Evolutionary conservation across 2,329 filamentous ascomycete species (phyloP), one percentile per base, ranked within the genome.

Genomic region (Hypomyces perniciosus): DNA sequence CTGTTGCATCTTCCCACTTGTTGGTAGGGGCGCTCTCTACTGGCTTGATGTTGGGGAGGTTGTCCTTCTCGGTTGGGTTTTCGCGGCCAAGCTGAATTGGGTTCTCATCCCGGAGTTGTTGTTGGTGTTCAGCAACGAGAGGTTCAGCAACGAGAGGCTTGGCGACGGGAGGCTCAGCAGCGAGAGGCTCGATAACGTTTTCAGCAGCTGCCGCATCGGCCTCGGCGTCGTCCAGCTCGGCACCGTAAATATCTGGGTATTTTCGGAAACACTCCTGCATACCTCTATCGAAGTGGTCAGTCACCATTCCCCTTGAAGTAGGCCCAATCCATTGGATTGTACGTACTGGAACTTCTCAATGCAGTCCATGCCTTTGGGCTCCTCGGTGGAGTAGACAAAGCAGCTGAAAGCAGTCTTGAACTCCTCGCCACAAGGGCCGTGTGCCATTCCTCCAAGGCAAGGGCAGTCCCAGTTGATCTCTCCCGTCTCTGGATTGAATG

Each of bases 401-500:
- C 93, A 99, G 80, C 90, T 96, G 64, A 99, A 99, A 0, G 93
- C 93, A 27, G 85, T 84, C 75, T 86, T 90, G 80, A 99, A 99
- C 64, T 97, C 85, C 67, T 95, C 89, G 44, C 93, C 93, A 67
- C 93, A 99, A 48, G 93, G 93, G 0, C 93, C 93, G 65, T 96
- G 74, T 6, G 93, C 93, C 93, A 99, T 99, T 48, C 93, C 93
- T 44, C 93, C 93, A 33, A 99, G 75, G 68, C 93, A 99, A 12
- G 93, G 93, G 71, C 93, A 99, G 68, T 97, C 93, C 93, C 93
- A 99, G 78, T 99, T 99, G 73, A 99, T 99, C 79, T 99, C 93
- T 60, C 93, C 93, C 8, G 93, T 99, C 75, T 97, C 93, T 3
- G 91, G 90, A 71, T 99, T 95, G 75, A 97, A 99, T 1, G 93